Evolutionary conservation across 805 yeast genomes (phyloP).

Genomic region (Metschnikowia lunata): DNA sequence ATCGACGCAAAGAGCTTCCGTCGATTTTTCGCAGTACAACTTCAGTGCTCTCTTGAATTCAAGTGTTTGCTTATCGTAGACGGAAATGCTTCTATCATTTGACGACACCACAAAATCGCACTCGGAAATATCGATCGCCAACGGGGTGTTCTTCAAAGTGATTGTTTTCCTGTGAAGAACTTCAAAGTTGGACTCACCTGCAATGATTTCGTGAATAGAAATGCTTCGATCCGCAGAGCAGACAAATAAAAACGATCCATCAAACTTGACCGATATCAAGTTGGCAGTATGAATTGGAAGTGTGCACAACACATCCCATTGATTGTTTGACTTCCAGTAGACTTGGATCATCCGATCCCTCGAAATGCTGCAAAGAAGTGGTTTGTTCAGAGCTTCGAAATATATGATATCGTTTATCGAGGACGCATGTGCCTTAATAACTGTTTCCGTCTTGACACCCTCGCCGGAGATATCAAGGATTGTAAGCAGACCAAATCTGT

Average conservation of each 20-base stretch:
- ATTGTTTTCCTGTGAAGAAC: conserved; percentile 42
- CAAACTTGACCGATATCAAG: conserved; percentile 34
- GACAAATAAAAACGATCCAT: conserved; percentile 37
- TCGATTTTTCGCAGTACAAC: conserved; percentile 32
- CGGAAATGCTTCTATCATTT: conserved; percentile 44
- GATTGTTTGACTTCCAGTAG: conserved; percentile 24
- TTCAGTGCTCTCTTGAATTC: conserved; percentile 40
- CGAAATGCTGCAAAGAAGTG: conserved; percentile 45
- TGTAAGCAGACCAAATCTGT: conserved; percentile 42
- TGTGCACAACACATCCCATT: conserved; percentile 57
- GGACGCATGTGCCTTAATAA: conserved; percentile 48
- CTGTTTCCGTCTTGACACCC: conserved; percentile 16
- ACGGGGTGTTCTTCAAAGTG: conserved; percentile 49
- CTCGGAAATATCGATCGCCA: conserved; percentile 32
- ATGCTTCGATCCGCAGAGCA: conserved; percentile 62
- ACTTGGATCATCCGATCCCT: conserved; percentile 64
- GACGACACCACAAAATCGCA: conserved; percentile 48
- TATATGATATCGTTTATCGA: conserved; percentile 43
- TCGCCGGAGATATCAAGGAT: conserved; percentile 22
- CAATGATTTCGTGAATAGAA: conserved; percentile 43
- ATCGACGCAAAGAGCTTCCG: conserved; percentile 45
- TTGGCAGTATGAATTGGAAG: conserved; percentile 57
- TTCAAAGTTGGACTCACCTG: conserved; percentile 8
- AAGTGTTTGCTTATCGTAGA: conserved; percentile 34
- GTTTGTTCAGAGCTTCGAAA: conserved; percentile 24